These are phyloP conservation scores for Diplotaxis tenuifolia DNA, from an alignment of 345 rosid species.

Conservation along the genomic window DNA sequence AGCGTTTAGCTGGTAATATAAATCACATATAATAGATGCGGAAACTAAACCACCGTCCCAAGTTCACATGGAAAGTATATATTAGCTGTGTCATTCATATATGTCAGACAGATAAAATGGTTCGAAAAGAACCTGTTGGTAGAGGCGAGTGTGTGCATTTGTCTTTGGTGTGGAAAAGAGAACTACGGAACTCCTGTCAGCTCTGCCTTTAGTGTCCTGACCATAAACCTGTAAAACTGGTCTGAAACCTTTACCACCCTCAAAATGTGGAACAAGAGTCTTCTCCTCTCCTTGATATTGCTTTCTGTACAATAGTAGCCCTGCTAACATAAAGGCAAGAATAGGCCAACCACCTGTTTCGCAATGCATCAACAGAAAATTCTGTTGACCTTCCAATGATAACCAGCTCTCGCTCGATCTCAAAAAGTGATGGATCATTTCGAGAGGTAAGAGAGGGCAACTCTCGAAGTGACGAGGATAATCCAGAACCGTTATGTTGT, in stretches of 20 bases:
- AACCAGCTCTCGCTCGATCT: slow-evolving; percentile 95
- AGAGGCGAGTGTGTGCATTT: slow-evolving; percentile 58
- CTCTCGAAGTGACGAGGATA: slow-evolving; percentile 92
- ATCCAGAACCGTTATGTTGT: slow-evolving; percentile 98
- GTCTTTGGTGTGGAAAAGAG: slow-evolving; percentile 70
- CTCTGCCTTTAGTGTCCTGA: slow-evolving; percentile 69
- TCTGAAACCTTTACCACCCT: slow-evolving; percentile 75
- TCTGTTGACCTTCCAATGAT: slow-evolving; percentile 88
- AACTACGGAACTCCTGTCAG: slow-evolving; percentile 78
- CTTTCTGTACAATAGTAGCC: slow-evolving; percentile 74
- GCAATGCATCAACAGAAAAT: slow-evolving; percentile 92
- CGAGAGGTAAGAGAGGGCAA: slow-evolving; percentile 81
- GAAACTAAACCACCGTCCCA: not conserved
- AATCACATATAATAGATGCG: not conserved
- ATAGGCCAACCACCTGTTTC: slow-evolving; percentile 98
- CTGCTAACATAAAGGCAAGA: slow-evolving; percentile 96
- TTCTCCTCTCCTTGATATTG: slow-evolving; percentile 90
- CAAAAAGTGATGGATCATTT: slow-evolving; percentile 92
- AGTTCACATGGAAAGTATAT: slow-evolving; percentile 9
- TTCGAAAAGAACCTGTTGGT: slow-evolving; percentile 55
- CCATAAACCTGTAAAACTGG: slow-evolving; percentile 86
- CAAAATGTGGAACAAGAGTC: slow-evolving; percentile 88
- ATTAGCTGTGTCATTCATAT: not conserved
- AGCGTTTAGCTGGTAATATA: not conserved
- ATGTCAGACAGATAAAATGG: slow-evolving; percentile 19